These are phyloP conservation scores for Pichia cabralensis DNA, from an alignment of 805 yeast species.

Conservation along the genomic window DNA sequence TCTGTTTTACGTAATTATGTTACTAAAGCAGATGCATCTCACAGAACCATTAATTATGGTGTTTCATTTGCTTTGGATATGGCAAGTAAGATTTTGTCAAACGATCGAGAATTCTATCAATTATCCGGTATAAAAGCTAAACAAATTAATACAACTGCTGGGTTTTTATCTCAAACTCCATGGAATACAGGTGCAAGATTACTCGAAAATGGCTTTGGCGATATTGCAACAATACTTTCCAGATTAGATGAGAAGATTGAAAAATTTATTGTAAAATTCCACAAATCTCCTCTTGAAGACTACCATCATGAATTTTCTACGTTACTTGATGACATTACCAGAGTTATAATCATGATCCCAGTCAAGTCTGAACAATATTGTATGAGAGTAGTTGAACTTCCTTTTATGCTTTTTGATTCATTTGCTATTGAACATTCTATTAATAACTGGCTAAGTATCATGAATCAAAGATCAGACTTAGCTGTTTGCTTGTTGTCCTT, in stretches of 20 bases:
- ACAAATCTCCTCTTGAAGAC: neutral
- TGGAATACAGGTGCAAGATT: slow-evolving; percentile 36
- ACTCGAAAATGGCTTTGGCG: slow-evolving; percentile 24
- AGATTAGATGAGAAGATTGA: slow-evolving; percentile 9
- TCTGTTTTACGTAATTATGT: slow-evolving; percentile 72
- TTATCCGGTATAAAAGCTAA: slow-evolving; percentile 23
- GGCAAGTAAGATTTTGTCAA: slow-evolving; percentile 65
- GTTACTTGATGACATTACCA: slow-evolving; percentile 33
- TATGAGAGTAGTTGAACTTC: slow-evolving; percentile 50
- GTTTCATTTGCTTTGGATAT: slow-evolving; percentile 84
- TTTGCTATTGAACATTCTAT: slow-evolving; percentile 53
- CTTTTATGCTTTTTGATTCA: slow-evolving; percentile 58
- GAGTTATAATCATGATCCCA: slow-evolving; percentile 30
- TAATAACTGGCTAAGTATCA: slow-evolving; percentile 71
- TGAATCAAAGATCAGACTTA: slow-evolving; percentile 53
- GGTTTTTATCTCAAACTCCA: slow-evolving; percentile 65
- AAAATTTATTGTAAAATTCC: slow-evolving; percentile 1
- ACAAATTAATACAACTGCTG: slow-evolving; percentile 51
- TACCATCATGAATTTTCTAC: slow-evolving; percentile 28
- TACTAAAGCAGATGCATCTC: slow-evolving; percentile 26
- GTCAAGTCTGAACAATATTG: slow-evolving; percentile 37
- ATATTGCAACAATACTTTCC: slow-evolving; percentile 22
- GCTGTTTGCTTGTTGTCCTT: slow-evolving; percentile 58
- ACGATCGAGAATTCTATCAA: slow-evolving; percentile 55
- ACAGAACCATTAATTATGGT: slow-evolving; percentile 51